These are phyloP conservation scores for Ruellia speciosa DNA, from an alignment of 305 asterid genomes.

Conservation along the genomic window DNA sequence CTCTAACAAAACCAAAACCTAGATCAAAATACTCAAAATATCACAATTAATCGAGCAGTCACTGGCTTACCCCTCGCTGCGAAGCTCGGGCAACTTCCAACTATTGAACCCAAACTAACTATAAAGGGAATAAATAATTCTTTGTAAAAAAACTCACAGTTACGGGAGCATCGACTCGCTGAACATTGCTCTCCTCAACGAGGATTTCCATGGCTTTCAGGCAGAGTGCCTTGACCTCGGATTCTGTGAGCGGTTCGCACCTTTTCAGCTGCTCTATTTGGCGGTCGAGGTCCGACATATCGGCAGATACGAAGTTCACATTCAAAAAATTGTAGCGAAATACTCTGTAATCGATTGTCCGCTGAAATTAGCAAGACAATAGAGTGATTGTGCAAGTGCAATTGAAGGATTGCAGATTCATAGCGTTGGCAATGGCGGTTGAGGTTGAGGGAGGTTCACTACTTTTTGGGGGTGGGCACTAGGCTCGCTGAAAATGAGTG, in stretches of 20 bases:
- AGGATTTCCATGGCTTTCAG: constrained; percentile 95
- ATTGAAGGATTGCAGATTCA: not conserved
- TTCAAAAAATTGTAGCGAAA: no score
- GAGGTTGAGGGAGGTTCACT: constrained; percentile 7
- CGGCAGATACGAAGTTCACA: not conserved
- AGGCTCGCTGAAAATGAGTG: not conserved
- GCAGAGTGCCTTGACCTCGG: constrained; percentile 83
- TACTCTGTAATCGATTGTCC: no score
- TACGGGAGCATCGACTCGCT: constrained; percentile 85
- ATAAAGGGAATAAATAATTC: not conserved
- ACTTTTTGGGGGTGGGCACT: not conserved
- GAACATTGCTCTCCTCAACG: constrained; percentile 93
- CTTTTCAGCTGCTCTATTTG: constrained; percentile 91
- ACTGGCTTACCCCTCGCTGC: not conserved
- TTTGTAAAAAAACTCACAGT: constrained; percentile 37
- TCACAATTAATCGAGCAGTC: no score
- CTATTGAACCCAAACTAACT: not conserved
- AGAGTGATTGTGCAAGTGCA: not conserved
- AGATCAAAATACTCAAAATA: no score
- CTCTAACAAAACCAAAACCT: not conserved
- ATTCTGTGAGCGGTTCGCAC: constrained; percentile 84
- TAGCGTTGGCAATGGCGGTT: constrained; percentile 3
- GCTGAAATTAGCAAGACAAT: constrained; percentile 8
- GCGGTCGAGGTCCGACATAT: constrained; percentile 89
- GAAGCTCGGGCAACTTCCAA: not conserved